Conservation (phyloP, 176 grass and related monocot species). For the Oryza glaberrima region DNA sequence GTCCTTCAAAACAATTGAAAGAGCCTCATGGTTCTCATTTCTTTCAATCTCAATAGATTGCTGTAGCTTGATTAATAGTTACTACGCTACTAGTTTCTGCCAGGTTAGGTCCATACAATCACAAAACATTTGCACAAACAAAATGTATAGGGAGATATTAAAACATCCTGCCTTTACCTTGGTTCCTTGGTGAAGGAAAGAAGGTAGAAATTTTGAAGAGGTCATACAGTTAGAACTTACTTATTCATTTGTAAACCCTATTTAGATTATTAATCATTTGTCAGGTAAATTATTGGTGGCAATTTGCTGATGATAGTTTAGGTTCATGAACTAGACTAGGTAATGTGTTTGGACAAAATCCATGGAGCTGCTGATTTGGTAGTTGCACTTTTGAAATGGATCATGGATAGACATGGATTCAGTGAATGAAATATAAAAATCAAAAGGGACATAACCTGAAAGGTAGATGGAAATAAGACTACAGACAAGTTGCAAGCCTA, state of each 20-base stretch:
- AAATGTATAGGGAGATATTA: slow-evolving; percentile 55
- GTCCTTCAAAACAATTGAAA: slow-evolving; percentile 82
- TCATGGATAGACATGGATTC: slow-evolving; percentile 1
- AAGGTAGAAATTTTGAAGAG: slow-evolving; percentile 43
- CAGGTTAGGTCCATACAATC: slow-evolving; percentile 51
- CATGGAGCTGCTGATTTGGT: slow-evolving; percentile 18
- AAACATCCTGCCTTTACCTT: slow-evolving; percentile 38
- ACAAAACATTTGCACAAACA: slow-evolving; percentile 36
- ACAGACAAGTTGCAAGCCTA: slow-evolving; percentile 7
- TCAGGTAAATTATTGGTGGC: slow-evolving; percentile 8
- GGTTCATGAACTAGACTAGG: background rate
- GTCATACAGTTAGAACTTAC: slow-evolving; percentile 36
- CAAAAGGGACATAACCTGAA: background rate
- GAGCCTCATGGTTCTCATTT: slow-evolving; percentile 46
- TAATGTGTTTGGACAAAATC: slow-evolving; percentile 20
- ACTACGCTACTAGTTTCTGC: slow-evolving; percentile 38
- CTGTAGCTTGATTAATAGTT: slow-evolving; percentile 44
- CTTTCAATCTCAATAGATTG: slow-evolving; percentile 46
- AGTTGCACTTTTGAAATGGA: background rate
- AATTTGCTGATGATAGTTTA: slow-evolving; percentile 11
- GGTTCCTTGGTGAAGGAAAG: slow-evolving; percentile 31
- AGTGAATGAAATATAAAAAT: slow-evolving; percentile 30
- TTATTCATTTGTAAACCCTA: slow-evolving; percentile 43
- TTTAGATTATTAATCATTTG: slow-evolving; percentile 39
- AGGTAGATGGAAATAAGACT: slow-evolving; percentile 7